These are phyloP conservation scores for Ceratocystis papillata DNA, from an alignment of 2,329 filamentous ascomycete genomes.

Conservation along the genomic window DNA sequence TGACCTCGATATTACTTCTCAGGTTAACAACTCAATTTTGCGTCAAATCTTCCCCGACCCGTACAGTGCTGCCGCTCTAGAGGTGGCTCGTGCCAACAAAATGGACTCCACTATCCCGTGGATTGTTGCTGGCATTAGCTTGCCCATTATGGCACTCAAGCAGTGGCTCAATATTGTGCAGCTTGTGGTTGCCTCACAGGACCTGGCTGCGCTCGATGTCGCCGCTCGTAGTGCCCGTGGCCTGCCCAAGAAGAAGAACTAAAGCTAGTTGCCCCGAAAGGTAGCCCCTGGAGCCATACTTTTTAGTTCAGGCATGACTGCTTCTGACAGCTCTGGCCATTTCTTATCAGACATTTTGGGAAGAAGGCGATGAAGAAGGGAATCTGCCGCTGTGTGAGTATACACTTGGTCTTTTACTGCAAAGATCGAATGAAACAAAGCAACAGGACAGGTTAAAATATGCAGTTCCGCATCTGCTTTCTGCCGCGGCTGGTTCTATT, in stretches of 20 bases:
- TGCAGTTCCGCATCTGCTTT: background rate
- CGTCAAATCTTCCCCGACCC: slow-evolving; percentile 74
- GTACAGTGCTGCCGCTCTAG: slow-evolving; percentile 83
- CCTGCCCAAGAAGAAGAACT: slow-evolving; percentile 39
- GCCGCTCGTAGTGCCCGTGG: slow-evolving; percentile 47
- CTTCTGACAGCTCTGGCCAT: background rate
- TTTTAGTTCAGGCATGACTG: background rate
- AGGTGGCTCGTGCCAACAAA: slow-evolving; percentile 89
- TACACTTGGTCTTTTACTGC: background rate
- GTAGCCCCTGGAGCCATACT: too few relatives aligned
- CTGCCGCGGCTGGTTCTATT: background rate
- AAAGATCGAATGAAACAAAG: background rate
- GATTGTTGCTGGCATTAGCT: slow-evolving; percentile 70
- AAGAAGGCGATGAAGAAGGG: background rate
- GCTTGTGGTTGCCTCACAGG: slow-evolving; percentile 82
- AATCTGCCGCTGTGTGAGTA: background rate
- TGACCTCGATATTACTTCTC: slow-evolving; percentile 53
- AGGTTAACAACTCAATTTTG: slow-evolving; percentile 58
- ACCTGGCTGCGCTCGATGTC: slow-evolving; percentile 85
- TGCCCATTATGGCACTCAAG: slow-evolving; percentile 82
- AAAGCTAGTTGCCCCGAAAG: background rate
- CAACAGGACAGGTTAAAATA: too few relatives aligned
- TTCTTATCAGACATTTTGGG: background rate
- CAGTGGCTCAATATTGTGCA: slow-evolving; percentile 92
- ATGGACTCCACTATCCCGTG: slow-evolving; percentile 57